A percentile compares a stretch with the other conserved stretches of the same genome.
Conservation (phyloP, 2,329 filamentous ascomycete species). For the Penicillium hesseltinei region DNA sequence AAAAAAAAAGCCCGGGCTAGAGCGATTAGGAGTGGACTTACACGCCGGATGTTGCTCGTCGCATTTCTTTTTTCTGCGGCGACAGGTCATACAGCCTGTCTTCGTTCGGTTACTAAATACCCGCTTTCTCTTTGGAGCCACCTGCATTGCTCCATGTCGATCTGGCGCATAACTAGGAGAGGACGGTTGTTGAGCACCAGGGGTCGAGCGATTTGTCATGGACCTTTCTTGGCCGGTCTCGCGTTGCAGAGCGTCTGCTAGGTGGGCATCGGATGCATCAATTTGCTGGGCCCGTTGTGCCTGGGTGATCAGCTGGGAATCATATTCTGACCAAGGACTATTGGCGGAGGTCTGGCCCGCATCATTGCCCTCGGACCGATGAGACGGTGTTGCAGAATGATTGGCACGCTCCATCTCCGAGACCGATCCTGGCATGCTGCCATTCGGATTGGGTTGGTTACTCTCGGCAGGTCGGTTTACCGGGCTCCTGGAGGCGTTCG, state of each 20-base stretch:
- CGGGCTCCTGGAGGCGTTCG: slow-evolving; percentile 38
- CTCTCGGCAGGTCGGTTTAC: slow-evolving; percentile 34
- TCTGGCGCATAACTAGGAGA: slow-evolving; percentile 35
- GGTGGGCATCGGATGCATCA: slow-evolving; percentile 50
- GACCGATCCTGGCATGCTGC: slow-evolving; percentile 16
- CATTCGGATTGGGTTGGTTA: slow-evolving; percentile 22
- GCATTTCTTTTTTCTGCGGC: slow-evolving; percentile 94
- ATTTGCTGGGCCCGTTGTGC: slow-evolving; percentile 47
- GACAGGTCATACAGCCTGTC: slow-evolving; percentile 90
- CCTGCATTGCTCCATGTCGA: slow-evolving; percentile 37
- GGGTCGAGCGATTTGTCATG: slow-evolving; percentile 34
- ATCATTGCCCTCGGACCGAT: slow-evolving; percentile 33
- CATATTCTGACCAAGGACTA: slow-evolving; percentile 41
- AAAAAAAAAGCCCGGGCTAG: no score
- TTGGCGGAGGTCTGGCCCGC: slow-evolving; percentile 28
- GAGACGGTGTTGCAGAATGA: slow-evolving; percentile 20
- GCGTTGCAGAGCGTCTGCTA: slow-evolving; percentile 53
- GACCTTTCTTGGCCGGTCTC: slow-evolving; percentile 45
- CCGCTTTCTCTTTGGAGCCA: slow-evolving; percentile 48
- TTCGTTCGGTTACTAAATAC: slow-evolving; percentile 92
- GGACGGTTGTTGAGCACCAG: slow-evolving; percentile 35
- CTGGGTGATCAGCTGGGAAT: slow-evolving; percentile 44
- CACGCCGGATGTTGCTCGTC: slow-evolving; percentile 92
- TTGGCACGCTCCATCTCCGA: slow-evolving; percentile 21
- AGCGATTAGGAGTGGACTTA: slow-evolving; percentile 49